Base-by-base conservation (phyloP, 768 basidiomycete species). In the Suillus subaureus region DNA sequence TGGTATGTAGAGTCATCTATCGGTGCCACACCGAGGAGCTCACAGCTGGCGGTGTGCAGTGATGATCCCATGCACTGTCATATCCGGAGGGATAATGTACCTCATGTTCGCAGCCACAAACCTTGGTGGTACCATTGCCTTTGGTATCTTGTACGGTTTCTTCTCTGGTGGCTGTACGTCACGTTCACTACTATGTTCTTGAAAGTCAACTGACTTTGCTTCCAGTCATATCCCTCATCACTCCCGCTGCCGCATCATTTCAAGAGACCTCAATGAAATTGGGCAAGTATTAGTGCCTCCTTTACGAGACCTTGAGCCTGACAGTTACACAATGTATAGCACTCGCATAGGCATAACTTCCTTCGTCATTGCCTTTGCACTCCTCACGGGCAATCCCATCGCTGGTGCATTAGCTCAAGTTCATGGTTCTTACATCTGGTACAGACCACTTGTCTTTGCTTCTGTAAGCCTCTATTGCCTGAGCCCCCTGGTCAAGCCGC, bases 81-180 rank as follows among this genome's bases (percentile, higher is more conserved):
- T 82, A 18, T 77, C 81, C 15, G 84, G 79, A 13, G 77, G 74
- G n/a, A 66, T 87, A 64, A 77, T 85, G 13, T 86, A 82, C 64
- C 83, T 80, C 11, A 78, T 86, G 78, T 80, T 86, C 66, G 83
- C 80, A n/a, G 83, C 82, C 0, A 78, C 76, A 7, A 81, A 69
- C 58, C 68, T 78, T 35, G 75, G 73, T 3, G 85, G 84, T 21
- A 78, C 82, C 35, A 73, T 79, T 11, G 71, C 79, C 6, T 84
- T 86, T 72, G 82, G 74, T 9, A 71, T 85, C 26, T 76, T 82
- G 61, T 87, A 85, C 69, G 86, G 86, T 0, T 85, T 85, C 73
- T 85, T 85, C 72, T 84, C 84, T 47, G 85, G 85, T 43, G 83
- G 81, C 72, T 79, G 84, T 85, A 67, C 65, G 81, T 77, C 58